Conservation (phyloP, 805 yeast genomes). For the Brettanomyces sp. region DNA sequence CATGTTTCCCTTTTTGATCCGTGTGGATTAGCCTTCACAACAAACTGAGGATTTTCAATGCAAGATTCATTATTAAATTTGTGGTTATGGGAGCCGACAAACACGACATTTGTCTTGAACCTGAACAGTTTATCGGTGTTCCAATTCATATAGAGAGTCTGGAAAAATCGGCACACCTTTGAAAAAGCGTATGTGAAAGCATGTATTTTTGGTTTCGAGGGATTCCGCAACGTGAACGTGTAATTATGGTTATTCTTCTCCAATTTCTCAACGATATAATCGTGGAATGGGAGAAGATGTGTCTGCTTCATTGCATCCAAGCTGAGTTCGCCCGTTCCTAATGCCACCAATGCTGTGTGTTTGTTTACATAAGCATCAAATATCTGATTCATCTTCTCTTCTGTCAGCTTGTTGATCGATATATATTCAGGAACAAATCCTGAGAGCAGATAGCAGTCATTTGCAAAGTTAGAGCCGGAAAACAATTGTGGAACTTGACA, state of each 20-base stretch:
- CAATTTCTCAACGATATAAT: slow-evolving; percentile 51
- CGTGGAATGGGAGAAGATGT: slow-evolving; percentile 51
- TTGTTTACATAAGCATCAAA: background rate
- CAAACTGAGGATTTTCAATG: slow-evolving; percentile 26
- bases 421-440: slow-evolving; percentile 69
- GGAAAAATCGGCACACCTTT: slow-evolving; percentile 23
- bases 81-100: slow-evolving; percentile 18
- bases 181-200: background rate
- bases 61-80: slow-evolving; percentile 22
- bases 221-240: background rate
- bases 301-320: slow-evolving; percentile 23
- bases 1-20: slow-evolving; percentile 26
- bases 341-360: no score
- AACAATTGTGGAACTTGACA: slow-evolving; percentile 45
- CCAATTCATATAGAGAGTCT: slow-evolving; percentile 61
- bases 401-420: slow-evolving; percentile 23
- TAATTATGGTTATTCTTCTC: slow-evolving; percentile 19
- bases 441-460: slow-evolving; percentile 53
- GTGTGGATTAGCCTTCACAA: slow-evolving; percentile 24
- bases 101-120: slow-evolving; percentile 13
- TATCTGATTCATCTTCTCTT: slow-evolving; percentile 13
- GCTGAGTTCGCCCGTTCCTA: slow-evolving; percentile 44
- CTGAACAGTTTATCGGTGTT: slow-evolving; percentile 23
- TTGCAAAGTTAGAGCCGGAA: slow-evolving; percentile 67
- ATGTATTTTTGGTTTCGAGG: background rate